A percentile compares a stretch with the other conserved stretches of the same genome.
Conservation (phyloP, 495 filamentous ascomycete species). For the Pyrenula aspistea region DNA sequence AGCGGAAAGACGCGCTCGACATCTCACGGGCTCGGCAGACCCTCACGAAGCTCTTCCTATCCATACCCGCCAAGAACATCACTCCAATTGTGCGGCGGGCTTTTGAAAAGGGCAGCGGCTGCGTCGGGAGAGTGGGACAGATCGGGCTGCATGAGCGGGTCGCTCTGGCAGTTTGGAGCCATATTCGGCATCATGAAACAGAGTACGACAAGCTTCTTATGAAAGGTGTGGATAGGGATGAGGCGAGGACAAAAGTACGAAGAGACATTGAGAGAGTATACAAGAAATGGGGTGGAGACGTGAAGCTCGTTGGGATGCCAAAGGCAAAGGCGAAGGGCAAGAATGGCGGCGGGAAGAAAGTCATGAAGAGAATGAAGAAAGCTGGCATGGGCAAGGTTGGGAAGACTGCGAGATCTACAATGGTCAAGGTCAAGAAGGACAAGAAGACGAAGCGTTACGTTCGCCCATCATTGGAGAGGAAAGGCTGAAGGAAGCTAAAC, state of each 20-base stretch:
- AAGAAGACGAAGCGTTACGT: background rate
- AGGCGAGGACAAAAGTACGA: background rate
- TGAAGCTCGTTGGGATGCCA: background rate
- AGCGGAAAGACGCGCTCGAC: background rate
- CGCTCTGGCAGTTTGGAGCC: background rate
- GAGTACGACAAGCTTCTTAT: background rate
- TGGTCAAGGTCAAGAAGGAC: background rate
- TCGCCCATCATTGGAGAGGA: no score
- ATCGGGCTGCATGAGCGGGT: background rate
- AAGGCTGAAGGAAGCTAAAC: no score
- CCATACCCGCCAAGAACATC: background rate
- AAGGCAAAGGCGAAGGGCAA: background rate
- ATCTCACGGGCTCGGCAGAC: background rate
- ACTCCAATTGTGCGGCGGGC: background rate
- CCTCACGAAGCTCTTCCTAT: background rate
- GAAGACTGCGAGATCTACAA: background rate
- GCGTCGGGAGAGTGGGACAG: background rate
- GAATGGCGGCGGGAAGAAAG: background rate
- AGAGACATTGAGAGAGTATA: background rate
- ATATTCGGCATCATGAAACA: background rate
- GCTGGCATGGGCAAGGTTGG: background rate
- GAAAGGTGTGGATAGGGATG: background rate
- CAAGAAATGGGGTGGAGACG: background rate
- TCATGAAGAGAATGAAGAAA: background rate
- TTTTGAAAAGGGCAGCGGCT: background rate